Base-by-base conservation (phyloP, 2,329 filamentous ascomycete genomes). In the Calonectria honghensis region DNA sequence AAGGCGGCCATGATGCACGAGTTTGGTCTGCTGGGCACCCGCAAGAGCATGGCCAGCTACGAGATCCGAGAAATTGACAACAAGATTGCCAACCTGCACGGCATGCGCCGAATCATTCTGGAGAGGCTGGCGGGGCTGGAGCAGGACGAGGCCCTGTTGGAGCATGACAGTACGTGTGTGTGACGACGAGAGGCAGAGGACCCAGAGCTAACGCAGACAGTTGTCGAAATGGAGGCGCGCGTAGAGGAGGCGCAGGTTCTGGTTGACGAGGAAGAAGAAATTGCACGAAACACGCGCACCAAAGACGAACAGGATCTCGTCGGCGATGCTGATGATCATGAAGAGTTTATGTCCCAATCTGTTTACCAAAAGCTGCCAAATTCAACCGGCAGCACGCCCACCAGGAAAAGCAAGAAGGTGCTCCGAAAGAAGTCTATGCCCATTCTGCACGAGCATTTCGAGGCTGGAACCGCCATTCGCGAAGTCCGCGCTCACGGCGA, bases 31-130 rank as follows among this genome's bases (percentile, higher is more conserved):
- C 92, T 98, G 87, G 91, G 94, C 4, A 92, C 98, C 76, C 92
- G 97, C 74, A 99, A 99, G 86, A 98, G 97, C 82, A 98, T 99
- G 96, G 96, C 96, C 79, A 97, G 95, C 81, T 94, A 95, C 76
- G 97, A 99, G 85, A 98, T 99, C 73, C 92, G 93, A 74, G 97
- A 99, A 82, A 98, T 99, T 75, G 97, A 99, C 86, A 96, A 94
- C 86, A 99, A 98, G 86, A 96, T 99, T 77, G 92, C 95, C 75
- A 98, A 98, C 84, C 88, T 99, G 70, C 94, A 95, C 79, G 95
- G 92, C 76, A 98, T 98, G 95, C 93, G 97, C 78, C 94, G 93
- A 82, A 97, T 98, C 75, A 94, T 98, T 59, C 85, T 99, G 72
- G 96, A 98, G 70, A 91, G 97, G 76, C 86, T 99, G 78, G 96